A percentile compares a stretch with the other conserved stretches of the same genome.
Evolutionary conservation across 2,329 filamentous ascomycete genomes (phyloP).

Genomic region (Ophiostoma ips): DNA sequence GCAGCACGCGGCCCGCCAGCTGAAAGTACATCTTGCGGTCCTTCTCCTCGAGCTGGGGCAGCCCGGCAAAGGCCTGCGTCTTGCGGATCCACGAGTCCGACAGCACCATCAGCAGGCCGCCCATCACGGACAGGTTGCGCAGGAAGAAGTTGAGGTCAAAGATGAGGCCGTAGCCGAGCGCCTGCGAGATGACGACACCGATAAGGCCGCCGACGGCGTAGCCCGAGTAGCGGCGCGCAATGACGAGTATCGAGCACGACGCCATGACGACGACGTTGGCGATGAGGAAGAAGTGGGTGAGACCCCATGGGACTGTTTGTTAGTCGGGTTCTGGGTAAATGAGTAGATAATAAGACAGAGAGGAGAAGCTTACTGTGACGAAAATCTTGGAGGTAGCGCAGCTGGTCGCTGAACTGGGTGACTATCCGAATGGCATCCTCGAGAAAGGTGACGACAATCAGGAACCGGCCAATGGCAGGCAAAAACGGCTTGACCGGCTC

Average conservation of each 20-base stretch:
- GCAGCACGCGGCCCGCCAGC: conserved; percentile 82
- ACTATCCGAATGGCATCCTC: conserved; percentile 93
- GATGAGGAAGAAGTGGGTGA: conserved; percentile 88
- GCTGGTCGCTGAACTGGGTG: conserved; percentile 94
- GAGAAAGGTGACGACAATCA: conserved; percentile 96
- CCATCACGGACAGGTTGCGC: conserved; percentile 93
- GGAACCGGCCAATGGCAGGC: conserved; percentile 86
- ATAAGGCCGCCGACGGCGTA: conserved; percentile 85
- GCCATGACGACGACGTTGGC: conserved; percentile 82
- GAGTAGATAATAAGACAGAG: neutral
- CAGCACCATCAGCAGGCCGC: conserved; percentile 92
- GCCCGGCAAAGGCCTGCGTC: conserved; percentile 87
- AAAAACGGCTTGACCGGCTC: conserved; percentile 96
- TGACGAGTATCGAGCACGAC: conserved; percentile 70
- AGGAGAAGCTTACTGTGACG: conserved; percentile 60
- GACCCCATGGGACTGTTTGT: conserved; percentile 60
- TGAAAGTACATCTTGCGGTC: conserved; percentile 99
- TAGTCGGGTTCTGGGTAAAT: conserved; percentile 3
- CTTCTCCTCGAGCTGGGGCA: conserved; percentile 93
- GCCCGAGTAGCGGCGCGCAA: conserved; percentile 82
- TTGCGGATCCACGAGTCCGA: conserved; percentile 98
- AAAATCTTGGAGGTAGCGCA: conserved; percentile 85
- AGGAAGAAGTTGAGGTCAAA: conserved; percentile 99
- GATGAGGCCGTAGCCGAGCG: conserved; percentile 91
- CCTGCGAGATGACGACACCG: conserved; percentile 81